phyloP scores from a whole-genome alignment of 345 rosid species.

The Rubroshorea leprosula region DNA sequence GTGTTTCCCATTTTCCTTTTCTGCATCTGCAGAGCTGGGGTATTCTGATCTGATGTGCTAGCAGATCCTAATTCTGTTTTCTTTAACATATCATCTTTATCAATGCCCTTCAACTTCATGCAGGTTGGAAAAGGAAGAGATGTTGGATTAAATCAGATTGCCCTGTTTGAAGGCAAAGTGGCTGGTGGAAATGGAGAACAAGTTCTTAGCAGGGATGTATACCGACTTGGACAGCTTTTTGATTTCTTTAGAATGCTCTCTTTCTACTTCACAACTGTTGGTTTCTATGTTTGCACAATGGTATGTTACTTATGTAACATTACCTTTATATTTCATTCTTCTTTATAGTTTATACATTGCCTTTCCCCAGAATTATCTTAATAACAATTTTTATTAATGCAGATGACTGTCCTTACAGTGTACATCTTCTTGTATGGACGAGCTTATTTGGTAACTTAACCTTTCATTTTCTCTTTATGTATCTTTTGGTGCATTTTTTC shows the following conservation, averaged over 20 bases:
- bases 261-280: slow-evolving; percentile 95
- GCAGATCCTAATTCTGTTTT: neutral
- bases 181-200: slow-evolving; percentile 99
- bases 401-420: slow-evolving; percentile 97
- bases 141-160: slow-evolving; percentile 98
- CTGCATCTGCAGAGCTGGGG: neutral
- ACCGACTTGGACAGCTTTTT: slow-evolving; percentile 93
- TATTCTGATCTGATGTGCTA: slow-evolving; percentile 1
- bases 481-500: neutral
- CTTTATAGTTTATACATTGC: neutral
- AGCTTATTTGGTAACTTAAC: slow-evolving; percentile 74
- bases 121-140: slow-evolving; percentile 99
- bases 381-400: slow-evolving; percentile 30
- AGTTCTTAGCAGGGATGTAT: slow-evolving; percentile 93
- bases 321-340: slow-evolving; percentile 1
- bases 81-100: slow-evolving; percentile 9
- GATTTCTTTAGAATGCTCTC: slow-evolving; percentile 99
- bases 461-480: slow-evolving; percentile 3
- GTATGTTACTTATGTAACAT: slow-evolving; percentile 31
- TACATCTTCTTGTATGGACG: slow-evolving; percentile 90
- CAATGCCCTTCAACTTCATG: slow-evolving; percentile 16
- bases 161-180: slow-evolving; percentile 96
- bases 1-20: neutral
- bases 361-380: slow-evolving; percentile 19
- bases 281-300: slow-evolving; percentile 96